phyloP scores from a whole-genome alignment of 345 rosid genomes.

The Sonneratia caseolaris region DNA sequence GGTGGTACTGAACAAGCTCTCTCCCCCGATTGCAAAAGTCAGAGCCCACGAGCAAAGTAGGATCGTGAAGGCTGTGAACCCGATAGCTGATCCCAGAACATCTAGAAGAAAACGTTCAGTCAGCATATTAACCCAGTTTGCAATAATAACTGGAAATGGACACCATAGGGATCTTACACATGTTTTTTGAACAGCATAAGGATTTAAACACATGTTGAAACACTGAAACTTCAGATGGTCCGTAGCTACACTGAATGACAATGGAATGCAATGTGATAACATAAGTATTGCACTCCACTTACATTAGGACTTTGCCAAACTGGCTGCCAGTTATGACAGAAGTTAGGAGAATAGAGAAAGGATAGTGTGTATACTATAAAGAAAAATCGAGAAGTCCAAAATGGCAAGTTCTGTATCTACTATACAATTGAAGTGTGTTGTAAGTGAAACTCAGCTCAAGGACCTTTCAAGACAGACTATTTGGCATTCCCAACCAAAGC shows the following conservation, averaged over 20 bases:
- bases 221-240: not conserved
- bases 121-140: not conserved
- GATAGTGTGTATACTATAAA: too few species aligned
- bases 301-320: not conserved
- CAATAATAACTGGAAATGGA: not conserved
- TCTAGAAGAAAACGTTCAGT: constrained; percentile 26
- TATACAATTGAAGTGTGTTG: too few species aligned
- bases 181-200: not conserved
- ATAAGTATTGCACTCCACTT: not conserved
- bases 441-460: too few species aligned
- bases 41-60: constrained; percentile 77
- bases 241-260: not conserved
- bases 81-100: constrained; percentile 70
- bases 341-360: too few species aligned
- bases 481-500: too few species aligned
- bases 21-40: constrained; percentile 85
- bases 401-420: too few species aligned
- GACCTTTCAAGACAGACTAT: too few species aligned
- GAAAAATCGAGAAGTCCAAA: not conserved
- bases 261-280: not conserved
- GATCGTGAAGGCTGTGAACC: constrained; percentile 48
- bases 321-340: not conserved
- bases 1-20: constrained; percentile 56
- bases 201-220: not conserved
- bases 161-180: not conserved